These are phyloP conservation scores for Nicotiana tabacum DNA, from an alignment of 257 asterid species.

Conservation along the genomic window DNA sequence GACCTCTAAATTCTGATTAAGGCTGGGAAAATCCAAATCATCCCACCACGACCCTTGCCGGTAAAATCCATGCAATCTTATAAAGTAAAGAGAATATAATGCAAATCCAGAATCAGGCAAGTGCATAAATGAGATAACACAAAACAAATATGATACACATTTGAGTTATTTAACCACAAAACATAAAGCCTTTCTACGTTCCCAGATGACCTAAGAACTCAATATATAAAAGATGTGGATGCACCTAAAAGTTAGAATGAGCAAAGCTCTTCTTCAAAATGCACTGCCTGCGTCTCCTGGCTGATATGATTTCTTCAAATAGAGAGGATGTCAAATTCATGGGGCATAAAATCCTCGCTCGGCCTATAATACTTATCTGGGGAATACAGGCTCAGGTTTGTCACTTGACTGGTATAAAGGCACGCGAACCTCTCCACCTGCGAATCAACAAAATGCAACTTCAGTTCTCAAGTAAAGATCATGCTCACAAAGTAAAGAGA, in stretches of 20 bases:
- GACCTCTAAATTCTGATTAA: background rate
- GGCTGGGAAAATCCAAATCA: background rate
- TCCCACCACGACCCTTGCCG: background rate
- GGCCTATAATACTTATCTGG: constrained; percentile 94
- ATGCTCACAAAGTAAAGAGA: background rate
- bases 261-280: constrained; percentile 11
- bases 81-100: background rate
- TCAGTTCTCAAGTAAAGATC: background rate
- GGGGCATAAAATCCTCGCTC: constrained; percentile 96
- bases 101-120: background rate
- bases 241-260: constrained; percentile 4
- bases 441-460: background rate
- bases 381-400: constrained; percentile 76
- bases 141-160: background rate
- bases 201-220: background rate
- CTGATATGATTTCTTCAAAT: constrained; percentile 16
- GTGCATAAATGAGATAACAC: background rate
- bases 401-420: constrained; percentile 83
- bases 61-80: no score
- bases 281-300: background rate
- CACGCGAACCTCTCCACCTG: constrained; percentile 99
- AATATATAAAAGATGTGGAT: background rate
- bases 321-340: constrained; percentile 64
- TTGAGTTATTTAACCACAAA: background rate
- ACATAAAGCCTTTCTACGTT: background rate